Evolutionary conservation across 352 stramenopile species (phyloP), one percentile per base, ranked within the genome.

Genomic region (Phytopythium delawarense): DNA sequence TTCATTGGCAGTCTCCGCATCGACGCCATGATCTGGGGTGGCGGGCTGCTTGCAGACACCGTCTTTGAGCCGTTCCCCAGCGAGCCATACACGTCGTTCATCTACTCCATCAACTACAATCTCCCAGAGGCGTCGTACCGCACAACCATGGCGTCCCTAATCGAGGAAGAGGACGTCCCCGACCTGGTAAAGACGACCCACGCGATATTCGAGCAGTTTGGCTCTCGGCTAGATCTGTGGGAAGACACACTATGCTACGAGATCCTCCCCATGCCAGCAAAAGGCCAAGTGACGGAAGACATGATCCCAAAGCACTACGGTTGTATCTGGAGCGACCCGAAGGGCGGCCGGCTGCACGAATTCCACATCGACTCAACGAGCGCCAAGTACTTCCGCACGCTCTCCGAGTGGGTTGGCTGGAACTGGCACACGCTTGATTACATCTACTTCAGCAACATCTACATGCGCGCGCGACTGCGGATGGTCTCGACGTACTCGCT

Each of bases 341-440:
- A 60, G 21, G 55, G 51, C 21, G 49, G 53, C n/a, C 40, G 61
- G 13, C 48, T 45, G 13, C 42, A 56, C 18, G 35, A 50, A 8
- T 65, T 72, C 34, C 57, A 69, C 62, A 42, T 65, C 4, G 48
- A 51, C 2, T 11, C 34, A 0, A 55, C 40, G 15, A 63, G 40
- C 2, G 66, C 56, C 56, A 69, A 69, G 61, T 72, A 72, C 52
- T 66, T 64, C 20, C 61, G 57, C 23, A 34, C 21, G 2, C 46
- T 72, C 5, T 57, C 44, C 37, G 61, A 72, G 21, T 57, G 60
- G 50, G 57, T 72, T 15, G 62, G 66, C 25, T 46, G 60, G 32
- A 54, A 65, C 18, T 72, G 66, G 66, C 50, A 66, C 45, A 65
- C 66, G 13, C 37, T 65, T 2, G 66, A 72, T 40, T 72, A 65